Base-by-base conservation (phyloP, 331 rosid species). In the Quercus tomentella region DNA sequence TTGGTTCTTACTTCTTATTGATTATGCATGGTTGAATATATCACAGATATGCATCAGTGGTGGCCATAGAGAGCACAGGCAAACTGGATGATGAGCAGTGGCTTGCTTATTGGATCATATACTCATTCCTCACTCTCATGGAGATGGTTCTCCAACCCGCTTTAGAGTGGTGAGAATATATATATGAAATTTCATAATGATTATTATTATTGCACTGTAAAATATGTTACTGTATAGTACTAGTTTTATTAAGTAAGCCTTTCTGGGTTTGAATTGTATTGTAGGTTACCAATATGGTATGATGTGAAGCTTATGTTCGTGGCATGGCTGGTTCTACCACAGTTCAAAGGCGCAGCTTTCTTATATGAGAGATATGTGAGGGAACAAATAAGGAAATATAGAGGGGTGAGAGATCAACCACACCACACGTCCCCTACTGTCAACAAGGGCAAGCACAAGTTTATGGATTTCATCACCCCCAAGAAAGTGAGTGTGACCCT, bases 61-160 rank as follows among this genome's bases (percentile, higher is more conserved):
- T 95, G 21, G 97, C 98, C 1, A 86, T 90, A 8, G 97, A 95
- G 84, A 89, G 91, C 86, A 66, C 90, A 62, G 80, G 92, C 2
- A 95, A 89, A 35, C 23, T 87, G 72, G 97, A 91, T 71, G 96
- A 93, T 73, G 86, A 91, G 49, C 97, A 93, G 77, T 95, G 99
- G 99, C 97, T 95, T 76, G 91, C 99, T 75, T 95, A 95, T 66
- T 95, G 99, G 99, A 91, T 95, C 71, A 31, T 91, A 20, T 95
- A 93, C 89, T 95, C 99, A 0, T 88, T 91, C 62, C 91, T 95
- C 81, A 87, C 97, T 7, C 99, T 95, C 45, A 3, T 75, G 76
- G 99, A 95, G 86, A 92, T 95, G 90, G 31, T 91, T 21, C 77
- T 95, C 41, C 92, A 85, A 58, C 88, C 97, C 3, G 18, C 89